phyloP scores from a whole-genome alignment of 495 filamentous ascomycete species.

The Lindgomyces ingoldianus region DNA sequence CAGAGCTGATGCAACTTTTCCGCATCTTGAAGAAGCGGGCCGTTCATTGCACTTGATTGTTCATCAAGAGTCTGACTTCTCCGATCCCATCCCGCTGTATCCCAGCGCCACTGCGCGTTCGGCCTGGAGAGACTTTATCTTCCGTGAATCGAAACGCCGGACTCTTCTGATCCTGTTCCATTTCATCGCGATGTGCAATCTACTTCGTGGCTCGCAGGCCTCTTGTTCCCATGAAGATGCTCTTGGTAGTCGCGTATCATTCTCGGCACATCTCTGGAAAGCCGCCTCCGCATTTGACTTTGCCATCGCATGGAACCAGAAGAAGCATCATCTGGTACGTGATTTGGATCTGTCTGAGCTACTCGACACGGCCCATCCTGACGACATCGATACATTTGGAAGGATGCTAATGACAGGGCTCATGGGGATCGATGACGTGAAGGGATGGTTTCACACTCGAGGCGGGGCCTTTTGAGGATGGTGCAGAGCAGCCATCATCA shows the following conservation, averaged over 20 bases:
- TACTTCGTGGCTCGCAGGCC: not conserved
- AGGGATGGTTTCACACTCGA: constrained; percentile 49
- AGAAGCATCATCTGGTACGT: constrained; percentile 49
- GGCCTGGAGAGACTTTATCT: constrained; percentile 24
- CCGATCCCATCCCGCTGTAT: constrained; percentile 14
- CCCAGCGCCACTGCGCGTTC: constrained; percentile 44
- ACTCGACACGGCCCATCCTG: constrained; percentile 43
- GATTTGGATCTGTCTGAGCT: constrained; percentile 46
- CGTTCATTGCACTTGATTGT: not conserved
- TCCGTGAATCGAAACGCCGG: constrained; percentile 26
- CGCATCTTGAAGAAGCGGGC: constrained; percentile 6
- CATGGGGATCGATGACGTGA: constrained; percentile 50
- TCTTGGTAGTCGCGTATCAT: constrained; percentile 1
- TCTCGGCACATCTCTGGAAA: constrained; percentile 53
- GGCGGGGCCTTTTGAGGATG: constrained; percentile 21
- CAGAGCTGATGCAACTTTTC: not conserved
- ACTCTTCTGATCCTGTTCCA: constrained; percentile 19
- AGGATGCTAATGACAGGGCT: constrained; percentile 50
- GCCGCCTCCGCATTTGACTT: constrained; percentile 51
- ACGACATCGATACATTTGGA: constrained; percentile 54
- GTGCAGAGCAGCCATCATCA: not conserved
- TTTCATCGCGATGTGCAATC: constrained; percentile 1
- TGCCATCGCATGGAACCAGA: constrained; percentile 51
- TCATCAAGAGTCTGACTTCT: not conserved
- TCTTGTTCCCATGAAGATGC: not conserved